Evolutionary conservation across 2,329 filamentous ascomycete genomes (phyloP).

Genomic region (Periconia sp.): DNA sequence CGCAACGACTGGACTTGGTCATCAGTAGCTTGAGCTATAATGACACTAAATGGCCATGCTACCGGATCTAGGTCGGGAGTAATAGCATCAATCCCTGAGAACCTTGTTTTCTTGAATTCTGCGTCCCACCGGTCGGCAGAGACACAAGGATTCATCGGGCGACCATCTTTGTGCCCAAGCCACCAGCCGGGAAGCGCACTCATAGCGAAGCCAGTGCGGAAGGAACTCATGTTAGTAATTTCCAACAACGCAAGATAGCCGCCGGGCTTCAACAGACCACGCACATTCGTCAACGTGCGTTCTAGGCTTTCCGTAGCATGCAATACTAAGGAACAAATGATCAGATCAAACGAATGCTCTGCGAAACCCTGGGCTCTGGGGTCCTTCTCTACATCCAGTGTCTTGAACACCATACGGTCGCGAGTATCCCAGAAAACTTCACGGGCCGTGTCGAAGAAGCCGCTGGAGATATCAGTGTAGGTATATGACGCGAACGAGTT

Average conservation of each 20-base stretch:
- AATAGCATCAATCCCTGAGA: constrained; percentile 6
- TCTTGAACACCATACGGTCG: constrained; percentile 3
- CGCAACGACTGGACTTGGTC: constrained; percentile 15
- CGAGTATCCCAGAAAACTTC: constrained; percentile 3
- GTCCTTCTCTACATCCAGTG: constrained; percentile 11
- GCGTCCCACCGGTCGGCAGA: no score
- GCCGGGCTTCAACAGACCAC: constrained; percentile 41
- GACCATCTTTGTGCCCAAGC: constrained; percentile 22
- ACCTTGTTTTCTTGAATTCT: constrained; percentile 6
- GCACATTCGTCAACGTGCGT: constrained; percentile 14
- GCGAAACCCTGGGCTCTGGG: constrained; percentile 37
- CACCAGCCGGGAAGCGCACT: constrained; percentile 49
- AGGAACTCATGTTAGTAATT: constrained; percentile 2
- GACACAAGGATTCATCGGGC: constrained; percentile 5
- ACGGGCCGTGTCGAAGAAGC: constrained; percentile 14
- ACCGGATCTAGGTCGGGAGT: not conserved
- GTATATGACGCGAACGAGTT: constrained; percentile 16
- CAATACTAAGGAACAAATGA: constrained; percentile 20
- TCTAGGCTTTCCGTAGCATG: constrained; percentile 18
- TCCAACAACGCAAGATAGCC: constrained; percentile 54
- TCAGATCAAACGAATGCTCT: constrained; percentile 24
- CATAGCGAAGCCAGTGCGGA: constrained; percentile 31
- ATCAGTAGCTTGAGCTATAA: constrained; percentile 23
- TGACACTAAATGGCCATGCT: constrained; percentile 7
- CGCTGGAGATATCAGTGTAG: constrained; percentile 27